These are phyloP conservation scores for Lactarius indigo DNA, from an alignment of 768 basidiomycete species.

Conservation along the genomic window DNA sequence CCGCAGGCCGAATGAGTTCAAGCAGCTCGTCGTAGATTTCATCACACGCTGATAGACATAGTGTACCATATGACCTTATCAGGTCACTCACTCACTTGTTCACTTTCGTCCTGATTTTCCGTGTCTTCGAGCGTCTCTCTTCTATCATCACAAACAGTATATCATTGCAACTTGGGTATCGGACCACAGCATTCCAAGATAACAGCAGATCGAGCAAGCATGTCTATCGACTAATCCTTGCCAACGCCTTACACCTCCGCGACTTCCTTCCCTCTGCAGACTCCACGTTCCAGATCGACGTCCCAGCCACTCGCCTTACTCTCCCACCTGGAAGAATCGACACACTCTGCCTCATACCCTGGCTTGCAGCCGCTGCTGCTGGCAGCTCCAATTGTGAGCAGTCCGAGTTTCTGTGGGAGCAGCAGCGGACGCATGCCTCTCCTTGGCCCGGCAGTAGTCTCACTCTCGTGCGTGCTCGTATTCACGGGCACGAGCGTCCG, in stretches of 20 bases:
- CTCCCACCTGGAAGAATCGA: conserved; percentile 17
- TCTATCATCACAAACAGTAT: conserved; percentile 2
- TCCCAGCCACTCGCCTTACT: conserved; percentile 2
- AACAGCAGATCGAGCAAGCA: conserved; percentile 5
- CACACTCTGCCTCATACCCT: conserved; percentile 17
- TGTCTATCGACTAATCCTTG: not conserved
- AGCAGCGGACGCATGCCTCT: conserved; percentile 27
- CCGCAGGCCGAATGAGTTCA: conserved; percentile 54
- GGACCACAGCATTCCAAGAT: not conserved
- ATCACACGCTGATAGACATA: conserved; percentile 29
- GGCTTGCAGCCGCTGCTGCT: conserved; percentile 5
- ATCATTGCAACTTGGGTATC: conserved; percentile 19
- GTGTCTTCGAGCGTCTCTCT: too few relatives aligned
- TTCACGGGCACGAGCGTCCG: not conserved
- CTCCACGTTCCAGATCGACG: conserved; percentile 14
- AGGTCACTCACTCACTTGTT: not conserved
- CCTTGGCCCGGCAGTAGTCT: not conserved
- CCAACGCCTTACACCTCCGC: not conserved
- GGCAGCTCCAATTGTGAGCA: not conserved
- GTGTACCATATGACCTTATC: not conserved
- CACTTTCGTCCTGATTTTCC: conserved; percentile 1
- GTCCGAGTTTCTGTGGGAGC: conserved; percentile 28
- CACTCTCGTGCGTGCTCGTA: not conserved
- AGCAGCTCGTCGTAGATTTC: conserved; percentile 34
- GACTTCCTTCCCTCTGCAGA: not conserved